Conservation (phyloP, 148 eudicot species). For the Camellia japonica region DNA sequence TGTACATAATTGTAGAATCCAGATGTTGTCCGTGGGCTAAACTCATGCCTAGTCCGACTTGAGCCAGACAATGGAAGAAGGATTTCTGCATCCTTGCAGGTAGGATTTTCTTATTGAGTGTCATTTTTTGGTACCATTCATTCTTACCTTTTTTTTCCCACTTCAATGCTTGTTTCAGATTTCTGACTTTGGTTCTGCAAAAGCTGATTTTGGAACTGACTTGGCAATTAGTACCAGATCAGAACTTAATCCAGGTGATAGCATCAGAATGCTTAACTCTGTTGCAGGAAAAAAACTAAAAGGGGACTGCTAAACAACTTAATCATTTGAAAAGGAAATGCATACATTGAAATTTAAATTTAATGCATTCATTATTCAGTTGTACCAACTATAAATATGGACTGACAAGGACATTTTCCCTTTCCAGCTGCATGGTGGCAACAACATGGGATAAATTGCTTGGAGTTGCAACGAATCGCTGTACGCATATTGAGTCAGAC, state of each 20-base stretch:
- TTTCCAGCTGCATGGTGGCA: constrained; percentile 97
- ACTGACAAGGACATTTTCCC: constrained; percentile 19
- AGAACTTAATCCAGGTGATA: constrained; percentile 90
- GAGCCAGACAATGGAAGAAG: constrained; percentile 69
- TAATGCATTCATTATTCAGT: neutral
- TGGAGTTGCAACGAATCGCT: constrained; percentile 81
- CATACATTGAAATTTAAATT: neutral
- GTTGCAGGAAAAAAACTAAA: neutral
- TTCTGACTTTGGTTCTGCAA: constrained; percentile 83
- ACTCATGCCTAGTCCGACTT: constrained; percentile 82
- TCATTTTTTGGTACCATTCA: neutral
- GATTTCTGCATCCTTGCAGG: constrained; percentile 93
- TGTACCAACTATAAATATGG: neutral
- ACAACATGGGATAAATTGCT: constrained; percentile 89
- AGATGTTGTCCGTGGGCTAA: constrained; percentile 85
- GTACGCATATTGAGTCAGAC: constrained; percentile 89
- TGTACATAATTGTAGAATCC: constrained; percentile 54
- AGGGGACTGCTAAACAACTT: neutral
- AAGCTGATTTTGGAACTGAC: constrained; percentile 98
- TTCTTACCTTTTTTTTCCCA: neutral
- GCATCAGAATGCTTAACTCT: constrained; percentile 9
- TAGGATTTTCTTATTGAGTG: constrained; percentile 13
- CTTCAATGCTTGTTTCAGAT: constrained; percentile 44
- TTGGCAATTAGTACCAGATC: constrained; percentile 87
- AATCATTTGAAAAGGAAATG: neutral